Evolutionary conservation across 2,329 filamentous ascomycete species (phyloP).

Genomic region (Pseudocercospora fijiensis): DNA sequence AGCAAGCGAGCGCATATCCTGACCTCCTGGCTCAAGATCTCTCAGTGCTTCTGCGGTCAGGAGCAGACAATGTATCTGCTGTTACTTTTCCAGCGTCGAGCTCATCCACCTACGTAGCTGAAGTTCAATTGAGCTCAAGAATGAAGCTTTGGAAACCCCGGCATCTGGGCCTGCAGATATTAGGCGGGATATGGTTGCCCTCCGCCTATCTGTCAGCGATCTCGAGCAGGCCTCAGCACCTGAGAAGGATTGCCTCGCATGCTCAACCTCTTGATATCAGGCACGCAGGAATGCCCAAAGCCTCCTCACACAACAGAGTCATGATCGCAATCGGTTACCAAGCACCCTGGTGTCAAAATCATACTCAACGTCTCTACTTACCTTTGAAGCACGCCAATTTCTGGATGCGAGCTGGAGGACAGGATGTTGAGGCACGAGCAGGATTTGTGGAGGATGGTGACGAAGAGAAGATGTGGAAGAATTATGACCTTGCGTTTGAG

Average conservation of each 20-base stretch:
- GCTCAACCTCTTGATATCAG: not conserved
- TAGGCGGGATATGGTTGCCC: not conserved
- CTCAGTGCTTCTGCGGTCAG: too few relatives aligned
- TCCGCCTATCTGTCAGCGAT: not conserved
- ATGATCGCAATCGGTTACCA: slow-evolving; percentile 34
- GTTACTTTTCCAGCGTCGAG: too few relatives aligned
- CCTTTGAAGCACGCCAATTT: slow-evolving; percentile 20
- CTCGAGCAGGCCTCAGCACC: not conserved
- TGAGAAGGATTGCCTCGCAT: not conserved
- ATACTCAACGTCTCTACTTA: slow-evolving; percentile 19
- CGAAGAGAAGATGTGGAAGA: slow-evolving; percentile 18
- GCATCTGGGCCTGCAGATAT: not conserved
- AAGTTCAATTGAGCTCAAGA: not conserved
- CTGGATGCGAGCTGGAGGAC: slow-evolving; percentile 20
- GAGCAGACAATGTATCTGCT: too few relatives aligned
- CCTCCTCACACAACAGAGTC: slow-evolving; percentile 38
- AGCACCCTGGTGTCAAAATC: slow-evolving; percentile 24
- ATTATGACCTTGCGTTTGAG: slow-evolving; percentile 25
- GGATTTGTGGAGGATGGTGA: slow-evolving; percentile 17
- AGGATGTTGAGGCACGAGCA: slow-evolving; percentile 19
- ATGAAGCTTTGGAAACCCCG: not conserved
- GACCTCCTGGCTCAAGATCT: too few relatives aligned
- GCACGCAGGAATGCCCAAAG: slow-evolving; percentile 62
- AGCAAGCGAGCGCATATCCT: too few relatives aligned
- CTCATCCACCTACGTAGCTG: too few relatives aligned